A percentile compares a stretch with the other conserved stretches of the same genome.
Evolutionary conservation across 768 basidiomycete genomes (phyloP).

Genomic region (Serendipita sp.): DNA sequence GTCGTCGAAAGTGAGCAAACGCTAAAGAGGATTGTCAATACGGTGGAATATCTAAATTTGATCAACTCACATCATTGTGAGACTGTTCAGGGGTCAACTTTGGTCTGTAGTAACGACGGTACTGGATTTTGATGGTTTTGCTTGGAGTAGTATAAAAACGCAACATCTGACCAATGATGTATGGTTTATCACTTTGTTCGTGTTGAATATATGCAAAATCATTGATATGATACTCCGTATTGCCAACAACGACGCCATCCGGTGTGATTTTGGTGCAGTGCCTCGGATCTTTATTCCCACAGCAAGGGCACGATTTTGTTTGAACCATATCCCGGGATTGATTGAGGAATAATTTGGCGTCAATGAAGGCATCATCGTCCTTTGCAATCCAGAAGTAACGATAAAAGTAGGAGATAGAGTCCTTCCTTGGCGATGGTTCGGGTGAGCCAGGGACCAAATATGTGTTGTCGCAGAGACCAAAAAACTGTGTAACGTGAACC

Average conservation of each 20-base stretch:
- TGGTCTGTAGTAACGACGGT: not conserved
- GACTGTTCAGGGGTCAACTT: not conserved
- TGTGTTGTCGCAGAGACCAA: not conserved
- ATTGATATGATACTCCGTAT: conserved; percentile 1
- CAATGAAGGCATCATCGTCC: not conserved
- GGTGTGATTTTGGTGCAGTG: not conserved
- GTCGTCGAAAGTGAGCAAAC: not conserved
- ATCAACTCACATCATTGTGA: not conserved
- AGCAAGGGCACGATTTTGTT: not conserved
- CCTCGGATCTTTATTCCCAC: not conserved
- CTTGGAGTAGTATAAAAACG: not conserved
- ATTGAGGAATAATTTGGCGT: not conserved
- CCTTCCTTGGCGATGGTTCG: not conserved
- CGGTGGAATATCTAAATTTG: not conserved
- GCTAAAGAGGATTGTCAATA: not conserved
- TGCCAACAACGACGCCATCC: not conserved
- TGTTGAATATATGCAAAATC: not conserved
- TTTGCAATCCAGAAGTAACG: not conserved
- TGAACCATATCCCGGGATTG: not conserved
- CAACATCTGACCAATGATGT: conserved; percentile 2
- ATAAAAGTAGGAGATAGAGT: not conserved
- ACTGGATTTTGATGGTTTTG: not conserved
- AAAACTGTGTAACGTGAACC: not conserved
- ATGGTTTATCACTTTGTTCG: not conserved
- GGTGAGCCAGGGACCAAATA: not conserved